Evolutionary conservation across 2,329 filamentous ascomycete genomes (phyloP).

Genomic region (Fusarium tanahbumbuense): DNA sequence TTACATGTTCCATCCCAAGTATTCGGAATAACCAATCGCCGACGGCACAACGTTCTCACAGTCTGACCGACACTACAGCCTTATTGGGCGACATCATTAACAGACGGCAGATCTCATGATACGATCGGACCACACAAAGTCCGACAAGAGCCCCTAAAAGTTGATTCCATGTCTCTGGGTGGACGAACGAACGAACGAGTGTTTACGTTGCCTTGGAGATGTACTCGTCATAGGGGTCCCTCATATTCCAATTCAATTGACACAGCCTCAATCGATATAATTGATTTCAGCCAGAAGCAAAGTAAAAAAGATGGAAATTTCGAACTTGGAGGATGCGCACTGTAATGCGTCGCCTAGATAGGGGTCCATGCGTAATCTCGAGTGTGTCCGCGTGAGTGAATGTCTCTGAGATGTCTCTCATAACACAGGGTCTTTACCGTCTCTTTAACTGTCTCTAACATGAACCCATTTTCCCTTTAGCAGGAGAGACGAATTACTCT

Average conservation of each 20-base stretch:
- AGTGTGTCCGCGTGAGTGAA: neutral
- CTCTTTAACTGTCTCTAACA: neutral
- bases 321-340: constrained; percentile 12
- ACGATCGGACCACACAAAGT: constrained; percentile 34
- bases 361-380: constrained; percentile 16
- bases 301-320: constrained; percentile 1
- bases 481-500: neutral
- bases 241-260: constrained; percentile 8
- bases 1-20: neutral
- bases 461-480: neutral
- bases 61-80: constrained; percentile 4
- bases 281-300: neutral
- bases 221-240: constrained; percentile 1
- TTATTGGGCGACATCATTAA: constrained; percentile 27
- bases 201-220: constrained; percentile 7
- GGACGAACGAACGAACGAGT: neutral
- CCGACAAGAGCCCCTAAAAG: constrained; percentile 18
- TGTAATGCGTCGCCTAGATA: neutral
- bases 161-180: neutral
- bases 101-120: constrained; percentile 33
- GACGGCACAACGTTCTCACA: constrained; percentile 31
- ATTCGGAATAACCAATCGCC: constrained; percentile 32
- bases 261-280: constrained; percentile 9
- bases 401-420: constrained; percentile 14
- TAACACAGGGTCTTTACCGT: constrained; percentile 7